These are phyloP conservation scores for Rhodotorula sp. DNA, from an alignment of 1,284 basidiomycete species.

Conservation along the genomic window DNA sequence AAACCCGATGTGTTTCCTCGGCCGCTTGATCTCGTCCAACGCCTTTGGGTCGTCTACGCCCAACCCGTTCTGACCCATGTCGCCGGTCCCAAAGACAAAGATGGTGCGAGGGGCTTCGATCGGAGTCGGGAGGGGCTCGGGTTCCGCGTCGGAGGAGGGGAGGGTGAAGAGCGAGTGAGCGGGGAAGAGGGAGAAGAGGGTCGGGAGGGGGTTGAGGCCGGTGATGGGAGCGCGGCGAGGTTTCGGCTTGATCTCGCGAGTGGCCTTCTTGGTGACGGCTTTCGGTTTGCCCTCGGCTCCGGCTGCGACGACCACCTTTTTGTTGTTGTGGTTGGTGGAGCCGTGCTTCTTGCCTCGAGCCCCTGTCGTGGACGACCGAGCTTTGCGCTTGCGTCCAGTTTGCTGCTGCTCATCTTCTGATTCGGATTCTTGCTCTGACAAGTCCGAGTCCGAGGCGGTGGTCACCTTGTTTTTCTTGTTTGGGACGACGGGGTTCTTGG, in stretches of 20 bases:
- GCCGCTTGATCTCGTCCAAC: slow-evolving; percentile 60
- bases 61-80: slow-evolving; percentile 84
- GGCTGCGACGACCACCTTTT: neutral
- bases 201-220: slow-evolving; percentile 34
- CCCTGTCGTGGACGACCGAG: neutral
- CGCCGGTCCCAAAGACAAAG: slow-evolving; percentile 80
- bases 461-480: neutral
- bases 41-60: slow-evolving; percentile 57
- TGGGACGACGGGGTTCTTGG: neutral
- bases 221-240: slow-evolving; percentile 4
- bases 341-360: no score
- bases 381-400: neutral
- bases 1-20: slow-evolving; percentile 60
- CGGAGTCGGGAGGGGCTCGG: slow-evolving; percentile 3
- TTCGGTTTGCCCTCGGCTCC: slow-evolving; percentile 10
- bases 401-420: neutral
- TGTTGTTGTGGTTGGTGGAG: no score
- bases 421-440: neutral
- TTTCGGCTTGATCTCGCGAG: slow-evolving; percentile 11
- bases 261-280: neutral
- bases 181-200: slow-evolving; percentile 22
- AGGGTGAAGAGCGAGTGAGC: neutral
- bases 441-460: neutral
- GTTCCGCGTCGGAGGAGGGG: neutral
- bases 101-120: slow-evolving; percentile 54